These are phyloP conservation scores for Candida dajiaensis DNA, from an alignment of 805 yeast species.

Conservation along the genomic window DNA sequence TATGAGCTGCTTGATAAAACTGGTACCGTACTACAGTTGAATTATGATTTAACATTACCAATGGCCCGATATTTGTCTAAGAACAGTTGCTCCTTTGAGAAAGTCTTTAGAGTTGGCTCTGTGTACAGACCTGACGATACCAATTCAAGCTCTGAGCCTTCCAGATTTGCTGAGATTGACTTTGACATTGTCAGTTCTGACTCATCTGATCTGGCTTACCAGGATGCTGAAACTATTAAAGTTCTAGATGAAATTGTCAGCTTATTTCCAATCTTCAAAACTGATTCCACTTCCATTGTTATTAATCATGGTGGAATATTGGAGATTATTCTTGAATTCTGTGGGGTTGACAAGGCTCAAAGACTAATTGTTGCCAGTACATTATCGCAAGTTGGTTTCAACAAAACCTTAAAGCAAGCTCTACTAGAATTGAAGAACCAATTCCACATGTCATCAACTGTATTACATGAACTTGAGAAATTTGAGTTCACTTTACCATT, in stretches of 20 bases:
- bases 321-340: conserved; percentile 71
- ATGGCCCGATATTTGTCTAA: conserved; percentile 80
- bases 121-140: conserved; percentile 69
- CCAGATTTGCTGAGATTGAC: conserved; percentile 73
- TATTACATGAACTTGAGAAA: conserved; percentile 71
- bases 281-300: conserved; percentile 49
- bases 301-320: conserved; percentile 79
- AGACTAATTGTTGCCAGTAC: conserved; percentile 60
- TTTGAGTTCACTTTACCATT: conserved; percentile 76
- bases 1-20: conserved; percentile 79
- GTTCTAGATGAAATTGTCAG: conserved; percentile 70
- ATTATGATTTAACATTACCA: conserved; percentile 86
- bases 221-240: conserved; percentile 87
- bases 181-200: conserved; percentile 67
- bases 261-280: conserved; percentile 61
- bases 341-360: conserved; percentile 74
- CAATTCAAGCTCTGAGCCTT: conserved; percentile 62
- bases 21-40: conserved; percentile 84
- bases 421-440: conserved; percentile 52
- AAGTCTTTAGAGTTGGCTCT: conserved; percentile 69
- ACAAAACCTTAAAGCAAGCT: conserved; percentile 56
- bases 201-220: conserved; percentile 40
- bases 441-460: conserved; percentile 72
- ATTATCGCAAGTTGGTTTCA: conserved; percentile 72
- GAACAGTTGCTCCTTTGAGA: conserved; percentile 43